These are phyloP conservation scores for Torrubiella hemipterigena DNA, from an alignment of 2,329 filamentous ascomycete species.

Conservation along the genomic window DNA sequence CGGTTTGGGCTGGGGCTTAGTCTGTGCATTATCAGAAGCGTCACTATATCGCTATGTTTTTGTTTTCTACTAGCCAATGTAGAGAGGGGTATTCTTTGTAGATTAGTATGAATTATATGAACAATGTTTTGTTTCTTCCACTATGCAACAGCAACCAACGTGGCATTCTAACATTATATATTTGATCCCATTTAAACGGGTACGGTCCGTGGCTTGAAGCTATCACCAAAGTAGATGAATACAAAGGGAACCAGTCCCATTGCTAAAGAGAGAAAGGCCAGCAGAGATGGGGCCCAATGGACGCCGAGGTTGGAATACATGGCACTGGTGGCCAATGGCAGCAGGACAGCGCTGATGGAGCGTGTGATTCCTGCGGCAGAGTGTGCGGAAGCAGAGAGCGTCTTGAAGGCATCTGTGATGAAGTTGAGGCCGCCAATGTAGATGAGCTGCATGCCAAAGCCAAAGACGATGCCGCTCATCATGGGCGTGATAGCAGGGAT, in stretches of 20 bases:
- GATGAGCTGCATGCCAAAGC: constrained; percentile 18
- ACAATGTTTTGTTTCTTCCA: no score
- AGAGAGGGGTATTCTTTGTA: no score
- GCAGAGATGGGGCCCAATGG: constrained; percentile 22
- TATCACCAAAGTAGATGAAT: constrained; percentile 2
- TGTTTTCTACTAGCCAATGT: no score
- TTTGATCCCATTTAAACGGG: no score
- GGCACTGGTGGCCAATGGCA: constrained; percentile 18
- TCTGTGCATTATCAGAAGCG: no score
- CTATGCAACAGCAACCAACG: no score
- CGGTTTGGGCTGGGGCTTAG: no score
- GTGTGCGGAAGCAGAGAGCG: constrained; percentile 21
- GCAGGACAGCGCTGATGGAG: constrained; percentile 18
- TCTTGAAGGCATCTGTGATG: constrained; percentile 19
- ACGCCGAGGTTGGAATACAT: constrained; percentile 20
- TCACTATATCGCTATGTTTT: no score
- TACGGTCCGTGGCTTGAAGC: no score
- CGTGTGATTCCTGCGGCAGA: constrained; percentile 20
- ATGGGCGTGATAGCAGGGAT: constrained; percentile 22
- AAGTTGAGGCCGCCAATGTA: constrained; percentile 24
- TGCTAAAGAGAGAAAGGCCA: constrained; percentile 15
- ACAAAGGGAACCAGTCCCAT: constrained; percentile 5
- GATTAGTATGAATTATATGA: no score
- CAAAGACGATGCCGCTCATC: constrained; percentile 30
- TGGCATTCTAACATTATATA: no score